Percentiles rank a stretch among this genome's conserved stretches.
These are phyloP conservation scores for Wallacemonas sp. DNA, from an alignment of 208 protist genomes.

Conservation along the genomic window DNA sequence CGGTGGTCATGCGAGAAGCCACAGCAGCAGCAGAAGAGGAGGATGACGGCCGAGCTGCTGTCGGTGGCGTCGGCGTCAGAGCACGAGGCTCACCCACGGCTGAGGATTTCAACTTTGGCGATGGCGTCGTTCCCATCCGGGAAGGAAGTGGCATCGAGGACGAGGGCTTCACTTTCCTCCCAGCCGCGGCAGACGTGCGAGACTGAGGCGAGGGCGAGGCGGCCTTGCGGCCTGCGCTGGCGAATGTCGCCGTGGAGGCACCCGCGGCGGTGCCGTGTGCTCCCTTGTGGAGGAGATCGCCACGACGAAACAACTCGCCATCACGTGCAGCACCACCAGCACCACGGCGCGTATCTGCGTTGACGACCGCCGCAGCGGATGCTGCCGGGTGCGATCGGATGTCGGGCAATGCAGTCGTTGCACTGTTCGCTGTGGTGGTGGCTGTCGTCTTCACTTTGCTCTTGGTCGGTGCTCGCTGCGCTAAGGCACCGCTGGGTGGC, in stretches of 20 bases:
- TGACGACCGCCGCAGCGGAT: too few species aligned
- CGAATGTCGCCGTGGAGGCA: neutral
- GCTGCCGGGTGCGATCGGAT: too few species aligned
- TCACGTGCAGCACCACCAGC: neutral
- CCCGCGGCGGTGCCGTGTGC: neutral
- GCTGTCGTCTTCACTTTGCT: too few species aligned
- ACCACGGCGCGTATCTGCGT: neutral
- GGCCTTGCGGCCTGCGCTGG: neutral
- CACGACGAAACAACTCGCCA: slow-evolving; percentile 5
- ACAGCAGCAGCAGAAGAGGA: neutral
- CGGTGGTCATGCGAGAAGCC: neutral
- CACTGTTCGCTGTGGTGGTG: too few species aligned
- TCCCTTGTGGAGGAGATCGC: neutral
- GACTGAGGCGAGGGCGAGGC: neutral
- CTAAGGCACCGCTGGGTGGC: too few species aligned
- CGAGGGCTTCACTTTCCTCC: neutral
- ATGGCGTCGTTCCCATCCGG: neutral
- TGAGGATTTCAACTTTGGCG: too few species aligned
- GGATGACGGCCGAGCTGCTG: neutral
- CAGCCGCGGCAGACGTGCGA: neutral
- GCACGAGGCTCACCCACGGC: neutral
- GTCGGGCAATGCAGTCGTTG: too few species aligned
- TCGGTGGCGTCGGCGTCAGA: neutral
- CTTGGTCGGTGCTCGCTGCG: too few species aligned
- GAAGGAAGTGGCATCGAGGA: neutral